phyloP scores from a whole-genome alignment of 495 filamentous ascomycete genomes.

The Daldinia vernicosa region DNA sequence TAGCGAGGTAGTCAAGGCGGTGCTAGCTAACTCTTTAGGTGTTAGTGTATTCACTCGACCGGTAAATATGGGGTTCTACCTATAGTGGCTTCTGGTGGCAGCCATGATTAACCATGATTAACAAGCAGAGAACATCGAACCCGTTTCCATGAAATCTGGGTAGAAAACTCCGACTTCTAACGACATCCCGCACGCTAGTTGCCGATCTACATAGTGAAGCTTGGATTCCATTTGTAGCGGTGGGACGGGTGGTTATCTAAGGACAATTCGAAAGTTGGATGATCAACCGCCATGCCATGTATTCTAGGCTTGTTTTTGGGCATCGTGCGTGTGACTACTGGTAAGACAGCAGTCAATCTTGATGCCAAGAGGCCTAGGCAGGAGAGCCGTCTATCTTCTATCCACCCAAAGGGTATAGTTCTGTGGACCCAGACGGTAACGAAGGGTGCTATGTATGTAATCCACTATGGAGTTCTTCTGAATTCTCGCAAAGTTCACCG shows the following conservation, averaged over 20 bases:
- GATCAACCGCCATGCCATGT: slow-evolving; percentile 25
- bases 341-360: slow-evolving; percentile 27
- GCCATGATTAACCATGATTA: slow-evolving; percentile 12
- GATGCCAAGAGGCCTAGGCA: slow-evolving; percentile 36
- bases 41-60: slow-evolving; percentile 19
- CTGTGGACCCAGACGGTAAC: slow-evolving; percentile 31
- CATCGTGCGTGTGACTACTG: slow-evolving; percentile 18
- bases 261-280: slow-evolving; percentile 23
- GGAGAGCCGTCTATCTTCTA: slow-evolving; percentile 15
- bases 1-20: slow-evolving; percentile 22
- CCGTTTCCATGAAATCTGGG: slow-evolving; percentile 19
- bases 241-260: slow-evolving; percentile 22
- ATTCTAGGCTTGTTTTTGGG: slow-evolving; percentile 19
- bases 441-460: slow-evolving; percentile 9
- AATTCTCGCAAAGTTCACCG: slow-evolving; percentile 6
- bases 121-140: slow-evolving; percentile 23
- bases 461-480: slow-evolving; percentile 4
- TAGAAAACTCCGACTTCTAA: slow-evolving; percentile 11
- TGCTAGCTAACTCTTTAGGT: slow-evolving; percentile 11
- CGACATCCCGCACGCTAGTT: slow-evolving; percentile 27
- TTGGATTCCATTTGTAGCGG: slow-evolving; percentile 12
- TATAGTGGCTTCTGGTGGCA: slow-evolving; percentile 6
- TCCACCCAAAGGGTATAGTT: slow-evolving; percentile 17
- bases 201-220: slow-evolving; percentile 27
- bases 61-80: slow-evolving; percentile 23